A percentile compares a stretch with the other conserved stretches of the same genome.
Evolutionary conservation across 2,329 filamentous ascomycete genomes (phyloP).

Genomic region (Nigrograna mackinnonii): DNA sequence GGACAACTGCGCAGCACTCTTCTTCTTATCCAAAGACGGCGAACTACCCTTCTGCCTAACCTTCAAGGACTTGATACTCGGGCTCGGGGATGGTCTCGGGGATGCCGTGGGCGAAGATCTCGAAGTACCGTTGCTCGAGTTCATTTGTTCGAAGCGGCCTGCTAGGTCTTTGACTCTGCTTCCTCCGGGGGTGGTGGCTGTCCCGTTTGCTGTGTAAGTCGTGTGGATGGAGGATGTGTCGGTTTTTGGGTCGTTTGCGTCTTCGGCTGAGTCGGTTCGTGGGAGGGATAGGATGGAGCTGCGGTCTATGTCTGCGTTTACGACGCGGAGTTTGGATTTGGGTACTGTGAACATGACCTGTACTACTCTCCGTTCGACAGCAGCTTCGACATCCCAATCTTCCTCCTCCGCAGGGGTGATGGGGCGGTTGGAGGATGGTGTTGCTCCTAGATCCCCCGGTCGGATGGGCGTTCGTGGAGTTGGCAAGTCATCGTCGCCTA

Average conservation of each 20-base stretch:
- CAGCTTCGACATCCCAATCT: conserved; percentile 56
- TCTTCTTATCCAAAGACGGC: conserved; percentile 8
- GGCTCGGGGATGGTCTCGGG: conserved; percentile 19
- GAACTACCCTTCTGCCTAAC: conserved; percentile 21
- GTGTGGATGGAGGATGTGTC: conserved; percentile 5
- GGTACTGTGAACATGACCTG: conserved; percentile 88
- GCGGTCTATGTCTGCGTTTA: conserved; percentile 61
- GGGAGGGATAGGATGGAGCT: conserved; percentile 28
- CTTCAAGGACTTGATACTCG: conserved; percentile 29
- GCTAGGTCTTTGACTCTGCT: conserved; percentile 33
- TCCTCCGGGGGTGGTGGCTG: neutral
- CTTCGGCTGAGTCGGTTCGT: conserved; percentile 16
- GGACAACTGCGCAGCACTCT: neutral
- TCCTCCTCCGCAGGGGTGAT: conserved; percentile 42
- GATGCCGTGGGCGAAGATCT: conserved; percentile 11
- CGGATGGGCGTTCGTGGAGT: conserved; percentile 31
- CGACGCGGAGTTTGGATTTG: conserved; percentile 82
- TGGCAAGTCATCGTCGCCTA: conserved; percentile 28
- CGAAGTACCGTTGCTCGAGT: conserved; percentile 4
- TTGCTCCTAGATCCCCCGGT: conserved; percentile 22
- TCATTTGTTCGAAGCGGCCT: conserved; percentile 32
- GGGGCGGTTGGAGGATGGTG: conserved; percentile 18
- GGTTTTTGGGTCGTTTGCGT: neutral
- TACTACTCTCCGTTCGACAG: conserved; percentile 51
- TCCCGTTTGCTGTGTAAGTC: conserved; percentile 9